Evolutionary conservation across 2,329 filamentous ascomycete genomes (phyloP).

Genomic region (Colletotrichum liriopes): DNA sequence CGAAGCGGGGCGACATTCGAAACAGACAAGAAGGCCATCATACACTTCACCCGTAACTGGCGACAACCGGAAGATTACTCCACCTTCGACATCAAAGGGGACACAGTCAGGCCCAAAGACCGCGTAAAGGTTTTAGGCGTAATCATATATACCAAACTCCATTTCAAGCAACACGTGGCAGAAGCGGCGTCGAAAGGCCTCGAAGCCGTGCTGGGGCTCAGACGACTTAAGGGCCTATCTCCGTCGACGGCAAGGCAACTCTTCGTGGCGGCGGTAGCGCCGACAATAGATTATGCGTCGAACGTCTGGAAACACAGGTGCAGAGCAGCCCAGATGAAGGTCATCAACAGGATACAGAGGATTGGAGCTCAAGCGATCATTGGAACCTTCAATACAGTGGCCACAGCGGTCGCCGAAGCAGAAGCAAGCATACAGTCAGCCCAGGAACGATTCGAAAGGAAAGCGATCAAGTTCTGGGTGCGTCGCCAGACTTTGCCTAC

Average conservation of each 20-base stretch:
- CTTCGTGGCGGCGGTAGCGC: slow-evolving; percentile 2
- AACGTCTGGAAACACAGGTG: slow-evolving; percentile 20
- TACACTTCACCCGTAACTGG: too few species aligned
- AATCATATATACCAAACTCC: background rate
- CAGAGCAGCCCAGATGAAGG: background rate
- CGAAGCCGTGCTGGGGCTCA: slow-evolving; percentile 34
- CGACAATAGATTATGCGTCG: background rate
- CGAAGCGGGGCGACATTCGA: background rate
- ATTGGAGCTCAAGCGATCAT: slow-evolving; percentile 10
- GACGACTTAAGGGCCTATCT: slow-evolving; percentile 27
- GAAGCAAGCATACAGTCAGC: slow-evolving; percentile 27
- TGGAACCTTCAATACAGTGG: slow-evolving; percentile 8
- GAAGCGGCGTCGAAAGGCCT: slow-evolving; percentile 41
- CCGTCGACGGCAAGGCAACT: slow-evolving; percentile 12
- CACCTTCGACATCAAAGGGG: too few species aligned
- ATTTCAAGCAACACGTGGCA: slow-evolving; percentile 30
- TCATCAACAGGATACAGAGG: slow-evolving; percentile 10
- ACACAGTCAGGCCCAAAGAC: too few species aligned
- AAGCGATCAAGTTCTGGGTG: background rate
- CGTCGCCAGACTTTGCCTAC: background rate
- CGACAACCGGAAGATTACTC: too few species aligned
- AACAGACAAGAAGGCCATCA: background rate
- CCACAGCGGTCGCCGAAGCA: slow-evolving; percentile 9
- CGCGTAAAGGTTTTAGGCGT: too few species aligned
- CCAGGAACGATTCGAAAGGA: background rate